Evolutionary conservation across 768 basidiomycete genomes (phyloP).

Genomic region (Solioccasus polychromus): DNA sequence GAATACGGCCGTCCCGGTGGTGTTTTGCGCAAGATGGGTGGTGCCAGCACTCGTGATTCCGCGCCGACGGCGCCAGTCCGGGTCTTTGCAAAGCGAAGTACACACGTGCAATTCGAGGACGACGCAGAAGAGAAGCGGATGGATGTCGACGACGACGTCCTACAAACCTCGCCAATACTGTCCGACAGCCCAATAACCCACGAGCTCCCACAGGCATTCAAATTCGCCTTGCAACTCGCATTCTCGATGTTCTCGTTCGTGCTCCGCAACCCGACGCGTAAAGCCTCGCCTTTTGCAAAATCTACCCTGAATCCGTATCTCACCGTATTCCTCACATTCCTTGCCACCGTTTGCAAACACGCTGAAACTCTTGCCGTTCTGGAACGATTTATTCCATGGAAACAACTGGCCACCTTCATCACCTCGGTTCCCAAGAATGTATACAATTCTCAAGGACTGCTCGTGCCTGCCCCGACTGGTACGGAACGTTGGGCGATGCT

Average conservation of each 20-base stretch:
- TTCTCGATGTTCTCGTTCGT: slow-evolving; percentile 75
- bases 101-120: slow-evolving; percentile 27
- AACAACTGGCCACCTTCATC: slow-evolving; percentile 64
- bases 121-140: slow-evolving; percentile 52
- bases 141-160: slow-evolving; percentile 58
- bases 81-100: slow-evolving; percentile 49
- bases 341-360: slow-evolving; percentile 73
- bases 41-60: slow-evolving; percentile 38
- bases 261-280: slow-evolving; percentile 61
- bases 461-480: slow-evolving; percentile 27
- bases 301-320: slow-evolving; percentile 82
- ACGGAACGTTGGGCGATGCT: slow-evolving; percentile 63
- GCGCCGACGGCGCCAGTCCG: slow-evolving; percentile 39
- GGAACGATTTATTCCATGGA: slow-evolving; percentile 84
- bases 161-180: slow-evolving; percentile 28
- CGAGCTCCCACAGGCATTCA: slow-evolving; percentile 65
- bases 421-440: slow-evolving; percentile 53
- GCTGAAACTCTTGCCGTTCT: slow-evolving; percentile 56
- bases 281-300: slow-evolving; percentile 52
- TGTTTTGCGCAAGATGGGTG: slow-evolving; percentile 62
- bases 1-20: slow-evolving; percentile 84
- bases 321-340: slow-evolving; percentile 82
- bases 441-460: slow-evolving; percentile 45
- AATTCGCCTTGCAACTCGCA: slow-evolving; percentile 72
- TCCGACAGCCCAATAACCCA: slow-evolving; percentile 32